Conservation (phyloP, 2,329 filamentous ascomycete genomes). For the Sporothrix dimorphospora region DNA sequence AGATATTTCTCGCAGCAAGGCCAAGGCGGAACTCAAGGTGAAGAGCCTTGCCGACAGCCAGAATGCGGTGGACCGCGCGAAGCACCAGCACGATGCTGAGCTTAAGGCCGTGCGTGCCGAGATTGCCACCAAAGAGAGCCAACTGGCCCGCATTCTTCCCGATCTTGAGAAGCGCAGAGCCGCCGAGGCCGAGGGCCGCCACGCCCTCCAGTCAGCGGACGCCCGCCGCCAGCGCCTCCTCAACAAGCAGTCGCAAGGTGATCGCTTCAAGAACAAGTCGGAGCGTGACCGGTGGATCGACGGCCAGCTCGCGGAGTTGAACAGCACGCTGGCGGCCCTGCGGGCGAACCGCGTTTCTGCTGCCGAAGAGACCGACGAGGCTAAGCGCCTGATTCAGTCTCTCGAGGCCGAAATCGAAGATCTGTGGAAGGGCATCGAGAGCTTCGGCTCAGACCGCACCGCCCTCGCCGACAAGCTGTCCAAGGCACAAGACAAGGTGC, state of each 20-base stretch:
- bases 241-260: constrained; percentile 87
- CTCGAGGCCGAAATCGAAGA: constrained; percentile 72
- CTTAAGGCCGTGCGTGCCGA: constrained; percentile 72
- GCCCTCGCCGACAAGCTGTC: constrained; percentile 74
- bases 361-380: constrained; percentile 70
- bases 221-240: constrained; percentile 77
- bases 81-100: constrained; percentile 70
- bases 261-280: constrained; percentile 83
- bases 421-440: constrained; percentile 77
- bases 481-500: constrained; percentile 74
- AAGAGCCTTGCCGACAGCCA: constrained; percentile 84
- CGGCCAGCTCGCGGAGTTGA: constrained; percentile 78
- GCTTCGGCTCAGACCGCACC: constrained; percentile 74
- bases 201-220: constrained; percentile 75
- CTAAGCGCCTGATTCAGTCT: constrained; percentile 43
- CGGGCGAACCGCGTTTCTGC: constrained; percentile 85
- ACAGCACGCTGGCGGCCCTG: constrained; percentile 73
- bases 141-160: constrained; percentile 75
- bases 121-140: constrained; percentile 74
- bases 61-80: constrained; percentile 73
- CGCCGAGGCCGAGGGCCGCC: constrained; percentile 70
- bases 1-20: constrained; percentile 76
- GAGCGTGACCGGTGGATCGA: constrained; percentile 85
- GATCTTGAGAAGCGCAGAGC: constrained; percentile 73
- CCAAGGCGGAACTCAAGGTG: constrained; percentile 82